A percentile compares a stretch with the other conserved stretches of the same genome.
Evolutionary conservation across 441 rosid genomes (phyloP).

Genomic region (Raphanus hybrid): DNA sequence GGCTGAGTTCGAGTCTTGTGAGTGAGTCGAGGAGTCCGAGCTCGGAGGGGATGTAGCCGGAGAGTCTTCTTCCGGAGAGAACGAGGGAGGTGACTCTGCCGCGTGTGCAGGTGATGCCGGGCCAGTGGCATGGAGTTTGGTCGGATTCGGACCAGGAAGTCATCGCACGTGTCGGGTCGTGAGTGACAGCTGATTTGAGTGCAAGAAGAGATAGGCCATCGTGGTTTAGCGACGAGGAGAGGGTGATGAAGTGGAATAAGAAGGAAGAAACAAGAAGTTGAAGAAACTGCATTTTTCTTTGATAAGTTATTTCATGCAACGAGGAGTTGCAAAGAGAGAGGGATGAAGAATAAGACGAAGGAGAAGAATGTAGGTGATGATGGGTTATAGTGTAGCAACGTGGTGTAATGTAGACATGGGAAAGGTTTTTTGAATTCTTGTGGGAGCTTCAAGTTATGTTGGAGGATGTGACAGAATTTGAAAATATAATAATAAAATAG

Average conservation of each 20-base stretch:
- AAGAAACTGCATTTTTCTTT: conserved; percentile 13
- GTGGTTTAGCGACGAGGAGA: conserved; percentile 53
- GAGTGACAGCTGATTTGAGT: conserved; percentile 66
- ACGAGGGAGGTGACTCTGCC: conserved; percentile 63
- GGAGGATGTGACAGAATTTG: conserved; percentile 27
- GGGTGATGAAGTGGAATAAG: conserved; percentile 29
- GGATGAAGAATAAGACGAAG: conserved; percentile 32
- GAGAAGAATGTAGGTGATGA: conserved; percentile 19
- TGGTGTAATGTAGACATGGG: conserved; percentile 36
- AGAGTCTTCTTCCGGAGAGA: conserved; percentile 59
- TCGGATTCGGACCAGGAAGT: conserved; percentile 75
- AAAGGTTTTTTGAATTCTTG: conserved; percentile 38
- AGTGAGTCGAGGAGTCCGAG: conserved; percentile 79
- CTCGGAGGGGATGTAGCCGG: conserved; percentile 88
- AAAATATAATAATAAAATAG: not conserved
- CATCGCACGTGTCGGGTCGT: conserved; percentile 66
- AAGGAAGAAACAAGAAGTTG: conserved; percentile 14
- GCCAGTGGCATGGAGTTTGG: conserved; percentile 80
- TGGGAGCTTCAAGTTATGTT: conserved; percentile 26
- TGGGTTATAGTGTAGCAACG: conserved; percentile 24
- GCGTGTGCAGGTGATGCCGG: conserved; percentile 59
- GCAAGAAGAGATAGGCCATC: conserved; percentile 92
- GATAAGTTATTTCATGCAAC: conserved; percentile 22
- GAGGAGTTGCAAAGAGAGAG: conserved; percentile 37
- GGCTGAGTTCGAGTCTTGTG: conserved; percentile 55